Evolutionary conservation across 768 basidiomycete genomes (phyloP), one percentile per base, ranked within the genome.

Genomic region (Phlebiopsis gigantea): DNA sequence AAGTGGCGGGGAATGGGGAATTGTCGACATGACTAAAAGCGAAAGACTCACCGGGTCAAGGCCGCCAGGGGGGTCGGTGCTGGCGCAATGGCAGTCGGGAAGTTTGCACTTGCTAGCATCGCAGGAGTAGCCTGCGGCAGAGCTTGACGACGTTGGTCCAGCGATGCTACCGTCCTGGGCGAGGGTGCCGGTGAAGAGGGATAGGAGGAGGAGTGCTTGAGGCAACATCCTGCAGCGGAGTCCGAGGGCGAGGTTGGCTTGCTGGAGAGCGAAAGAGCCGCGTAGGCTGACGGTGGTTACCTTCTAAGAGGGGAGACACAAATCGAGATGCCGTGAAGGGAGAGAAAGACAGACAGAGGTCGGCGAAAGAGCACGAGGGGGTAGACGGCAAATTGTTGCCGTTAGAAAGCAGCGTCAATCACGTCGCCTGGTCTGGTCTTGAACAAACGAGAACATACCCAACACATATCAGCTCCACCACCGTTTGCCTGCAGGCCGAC

Each of bases 1-100:
- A n/a, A n/a, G n/a, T n/a, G n/a, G n/a, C n/a, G n/a, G n/a, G n/a
- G n/a, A n/a, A n/a, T n/a, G n/a, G n/a, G n/a, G n/a, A n/a, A n/a
- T n/a, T n/a, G n/a, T n/a, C n/a, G n/a, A n/a, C n/a, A 39, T 39
- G 17, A 39, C 34, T 17, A 44, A 7, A 44, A 44, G n/a, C 28
- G 41, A 34, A n/a, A 21, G 21, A 74, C 84, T 74, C 60, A 87
- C 83, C 21, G 86, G 82, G 15, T 70, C 66, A 10, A 90, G 73
- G 2, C 87, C 88, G 55, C 88, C 88, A 12, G 88, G 89, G 3
- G 87, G 85, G 58, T 71, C 80, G 1, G 84, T 79, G 62, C 85
- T 88, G 4, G 89, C 88, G 62, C 87, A 90, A 64, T 82, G 77
- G 66, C 89, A 92, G 51, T 75, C 71, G 0, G 89, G 89, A 5